These are phyloP conservation scores for Calonectria pauciramosa DNA, from an alignment of 2,329 filamentous ascomycete species.

Conservation along the genomic window DNA sequence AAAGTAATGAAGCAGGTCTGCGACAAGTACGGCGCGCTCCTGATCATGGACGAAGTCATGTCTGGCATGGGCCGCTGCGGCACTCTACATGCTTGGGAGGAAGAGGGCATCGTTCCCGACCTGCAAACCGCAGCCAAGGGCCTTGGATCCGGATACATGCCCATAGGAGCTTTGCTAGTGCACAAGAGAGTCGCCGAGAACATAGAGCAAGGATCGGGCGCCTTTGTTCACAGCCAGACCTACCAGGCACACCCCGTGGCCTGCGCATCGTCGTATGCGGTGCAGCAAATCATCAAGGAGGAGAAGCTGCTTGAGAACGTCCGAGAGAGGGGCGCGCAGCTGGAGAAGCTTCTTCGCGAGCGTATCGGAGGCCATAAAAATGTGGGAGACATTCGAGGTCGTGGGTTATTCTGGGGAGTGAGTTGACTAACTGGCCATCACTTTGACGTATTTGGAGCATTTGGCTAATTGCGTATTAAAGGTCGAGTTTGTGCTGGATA, in stretches of 20 bases:
- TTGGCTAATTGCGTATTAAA: slow-evolving; percentile 1
- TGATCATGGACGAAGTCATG: slow-evolving; percentile 76
- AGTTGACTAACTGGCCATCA: slow-evolving; percentile 18
- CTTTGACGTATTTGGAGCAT: background rate
- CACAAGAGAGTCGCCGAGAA: slow-evolving; percentile 24
- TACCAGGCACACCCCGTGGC: slow-evolving; percentile 59
- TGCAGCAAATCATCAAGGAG: slow-evolving; percentile 46
- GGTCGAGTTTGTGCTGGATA: slow-evolving; percentile 48
- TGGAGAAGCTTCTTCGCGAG: slow-evolving; percentile 21
- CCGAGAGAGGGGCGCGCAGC: background rate
- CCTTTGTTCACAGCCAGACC: slow-evolving; percentile 71
- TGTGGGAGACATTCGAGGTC: slow-evolving; percentile 38
- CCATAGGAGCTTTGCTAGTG: slow-evolving; percentile 30
- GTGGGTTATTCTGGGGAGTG: slow-evolving; percentile 39
- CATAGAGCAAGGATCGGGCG: slow-evolving; percentile 34
- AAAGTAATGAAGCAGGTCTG: slow-evolving; percentile 66
- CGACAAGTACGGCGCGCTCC: slow-evolving; percentile 66
- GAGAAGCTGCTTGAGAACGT: slow-evolving; percentile 34
- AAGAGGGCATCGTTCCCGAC: slow-evolving; percentile 70
- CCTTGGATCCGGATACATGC: slow-evolving; percentile 57
- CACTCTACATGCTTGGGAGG: slow-evolving; percentile 74
- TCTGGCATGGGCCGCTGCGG: slow-evolving; percentile 75
- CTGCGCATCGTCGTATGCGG: slow-evolving; percentile 55
- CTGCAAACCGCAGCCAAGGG: slow-evolving; percentile 77
- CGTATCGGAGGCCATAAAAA: slow-evolving; percentile 26